Base-by-base conservation (phyloP, 1,284 basidiomycete species). In the Erythrobasidium hasegawianum region DNA sequence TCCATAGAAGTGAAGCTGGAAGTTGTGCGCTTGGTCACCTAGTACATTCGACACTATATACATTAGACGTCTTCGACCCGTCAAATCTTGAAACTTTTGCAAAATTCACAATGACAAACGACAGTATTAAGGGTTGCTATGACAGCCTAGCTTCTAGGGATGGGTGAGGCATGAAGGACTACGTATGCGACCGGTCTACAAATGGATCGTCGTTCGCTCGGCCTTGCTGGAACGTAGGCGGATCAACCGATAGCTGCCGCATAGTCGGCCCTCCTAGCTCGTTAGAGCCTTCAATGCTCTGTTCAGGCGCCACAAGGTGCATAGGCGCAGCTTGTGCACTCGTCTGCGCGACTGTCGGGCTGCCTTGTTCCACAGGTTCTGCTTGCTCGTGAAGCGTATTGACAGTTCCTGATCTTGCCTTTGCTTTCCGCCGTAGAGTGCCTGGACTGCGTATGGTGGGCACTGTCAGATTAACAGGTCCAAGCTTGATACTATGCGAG, bases 231-330 rank as follows among this genome's bases (percentile, higher is more conserved):
- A 18, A 47, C 43, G 41, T 64, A 10, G 61, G 61, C 14, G 61
- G 61, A 39, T 64, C 61, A 13, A 64, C 61, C 14, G 61, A 56
- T n/a, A 64, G 53, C 61, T 64, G 61, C 2, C 61, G 18, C 54
- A 57, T 64, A 0, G 54, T 26, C 16, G 61, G 54, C 13, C 38
- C 53, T 41, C 52, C 41, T 57, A 14, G 27, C 3, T 26, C 24
- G 41, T 7, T 41, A 20, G 14, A 53, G 38, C 20, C 40, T 18
- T 56, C 14, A n/a, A 24, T 14, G 24, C 39, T 41, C 18, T 27
- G 41, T 14, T 52, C 29, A 14, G 26, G 53, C n/a, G 5, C 20
- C 16, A 24, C 50, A 26, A 20, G 3, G 18, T 16, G 18, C n/a
- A 29, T 16, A 22, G 50, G 43, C 4, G 16, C n/a, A 20, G 50